Percentiles rank a stretch among this genome's conserved stretches.
Conservation (phyloP, 2,329 filamentous ascomycete genomes). For the Penicillium sp. region DNA sequence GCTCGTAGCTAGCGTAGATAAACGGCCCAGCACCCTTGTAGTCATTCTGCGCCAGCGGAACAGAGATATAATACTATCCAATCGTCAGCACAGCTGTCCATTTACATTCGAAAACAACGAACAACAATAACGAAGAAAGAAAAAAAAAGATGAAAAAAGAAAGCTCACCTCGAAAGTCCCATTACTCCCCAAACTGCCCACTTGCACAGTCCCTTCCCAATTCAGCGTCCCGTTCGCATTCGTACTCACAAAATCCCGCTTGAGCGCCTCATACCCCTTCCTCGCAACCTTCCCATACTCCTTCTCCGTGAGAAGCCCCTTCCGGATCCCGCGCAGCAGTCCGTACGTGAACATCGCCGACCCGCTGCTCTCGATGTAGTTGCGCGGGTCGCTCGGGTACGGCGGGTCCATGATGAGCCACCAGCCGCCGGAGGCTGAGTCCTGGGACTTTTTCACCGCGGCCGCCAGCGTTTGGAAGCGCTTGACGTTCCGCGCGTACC, state of each 20-base stretch:
- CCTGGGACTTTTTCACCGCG: constrained; percentile 19
- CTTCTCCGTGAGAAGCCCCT: constrained; percentile 13
- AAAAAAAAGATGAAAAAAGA: neutral
- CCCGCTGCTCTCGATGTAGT: constrained; percentile 26
- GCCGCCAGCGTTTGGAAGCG: constrained; percentile 22
- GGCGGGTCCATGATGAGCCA: constrained; percentile 22
- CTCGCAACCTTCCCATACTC: constrained; percentile 13
- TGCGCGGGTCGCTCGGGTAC: constrained; percentile 18
- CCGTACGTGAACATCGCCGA: constrained; percentile 25
- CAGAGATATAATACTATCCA: constrained; percentile 23
- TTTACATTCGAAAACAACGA: too few species aligned
- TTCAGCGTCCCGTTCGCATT: constrained; percentile 23
- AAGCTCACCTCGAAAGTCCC: constrained; percentile 22
- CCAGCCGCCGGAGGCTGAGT: constrained; percentile 21
- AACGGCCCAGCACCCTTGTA: constrained; percentile 24
- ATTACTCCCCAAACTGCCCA: constrained; percentile 23
- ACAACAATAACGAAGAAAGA: too few species aligned
- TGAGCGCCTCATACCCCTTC: constrained; percentile 13
- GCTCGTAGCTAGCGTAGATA: constrained; percentile 25
- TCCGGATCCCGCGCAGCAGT: constrained; percentile 19
- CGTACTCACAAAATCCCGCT: constrained; percentile 8
- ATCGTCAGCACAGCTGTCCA: too few species aligned
- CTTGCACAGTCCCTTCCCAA: constrained; percentile 23
- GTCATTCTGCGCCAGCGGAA: constrained; percentile 22
- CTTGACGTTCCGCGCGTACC: constrained; percentile 15